A percentile compares a stretch with the other conserved stretches of the same genome.
Conservation (phyloP, 352 stramenopile genomes). For the Detonula confervacea region DNA sequence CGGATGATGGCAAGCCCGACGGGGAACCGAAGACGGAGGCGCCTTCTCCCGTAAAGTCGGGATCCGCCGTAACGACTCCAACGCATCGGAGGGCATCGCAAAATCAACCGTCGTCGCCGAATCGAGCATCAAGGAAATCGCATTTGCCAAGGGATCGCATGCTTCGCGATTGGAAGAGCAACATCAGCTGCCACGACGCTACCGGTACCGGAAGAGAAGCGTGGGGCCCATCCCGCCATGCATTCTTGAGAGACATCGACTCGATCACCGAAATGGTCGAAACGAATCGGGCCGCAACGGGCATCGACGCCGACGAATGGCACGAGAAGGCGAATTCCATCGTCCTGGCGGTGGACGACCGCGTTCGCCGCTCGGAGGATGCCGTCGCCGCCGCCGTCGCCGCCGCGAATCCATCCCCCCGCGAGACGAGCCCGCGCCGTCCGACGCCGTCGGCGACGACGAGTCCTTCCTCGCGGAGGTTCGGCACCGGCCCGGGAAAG, state of each 20-base stretch:
- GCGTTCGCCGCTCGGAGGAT: background rate
- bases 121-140: background rate
- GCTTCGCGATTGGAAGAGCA: conserved; percentile 42
- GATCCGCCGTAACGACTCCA: background rate
- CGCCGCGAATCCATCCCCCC: too few species aligned
- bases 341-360: conserved; percentile 45
- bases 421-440: too few species aligned
- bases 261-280: conserved; percentile 19
- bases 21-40: too few species aligned
- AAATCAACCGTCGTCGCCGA: background rate
- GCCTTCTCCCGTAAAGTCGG: too few species aligned
- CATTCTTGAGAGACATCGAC: conserved; percentile 45
- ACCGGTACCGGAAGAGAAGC: conserved; percentile 1
- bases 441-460: too few species aligned
- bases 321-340: conserved; percentile 44
- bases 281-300: background rate
- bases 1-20: too few species aligned
- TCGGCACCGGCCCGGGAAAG: background rate
- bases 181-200: conserved; percentile 1
- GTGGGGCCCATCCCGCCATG: conserved; percentile 51
- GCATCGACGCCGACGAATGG: conserved; percentile 34
- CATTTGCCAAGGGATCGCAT: conserved; percentile 29
- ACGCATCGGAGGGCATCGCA: background rate
- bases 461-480: conserved; percentile 25
- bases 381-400: too few species aligned